Base-by-base conservation (phyloP, 2,329 filamentous ascomycete genomes). In the Apiospora phragmitis region DNA sequence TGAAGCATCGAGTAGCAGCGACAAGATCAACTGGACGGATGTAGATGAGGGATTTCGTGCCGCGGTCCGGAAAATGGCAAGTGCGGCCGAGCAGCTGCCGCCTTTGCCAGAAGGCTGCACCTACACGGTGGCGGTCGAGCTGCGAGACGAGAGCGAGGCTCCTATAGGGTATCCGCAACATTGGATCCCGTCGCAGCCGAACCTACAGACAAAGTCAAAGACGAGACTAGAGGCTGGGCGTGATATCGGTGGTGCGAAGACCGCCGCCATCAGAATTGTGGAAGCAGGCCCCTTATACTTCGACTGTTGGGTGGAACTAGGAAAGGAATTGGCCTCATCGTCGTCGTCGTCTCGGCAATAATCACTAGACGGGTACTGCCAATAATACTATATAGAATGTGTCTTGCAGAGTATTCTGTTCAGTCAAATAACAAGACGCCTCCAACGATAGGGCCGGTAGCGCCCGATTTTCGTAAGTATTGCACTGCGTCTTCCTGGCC, bases 121-220 rank as follows among this genome's bases (percentile, higher is more conserved):
- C 0, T 95, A 93, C 79, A 93, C 92, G 0, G 80, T 95, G n/a
- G 91, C 91, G 0, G 87, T 95, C 51, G 93, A 95, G 80, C 79
- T 95, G 73, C 88, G 88, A 49, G 88, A 92, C 29, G 85, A 90
- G 51, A 85, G 84, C 0, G 81, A 86, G 14, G 84, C 88, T 12
- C 90, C 89, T 0, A 89, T 91, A 72, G 86, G 85, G 85, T 85
- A 91, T 75, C 88, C 89, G 0, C 88, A 90, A 77, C 83, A 86
- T 43, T 91, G 89, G 89, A 86, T 91, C 35, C 87, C 89, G 0
- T 87, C 87, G 0, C 83, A 88, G 68, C 82, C 85, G 4, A 82
- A 82, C 55, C 78, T 85, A 21, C 85, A 87, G 72, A 80, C 82
- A 2, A 73, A 75, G n/a, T 79, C 79, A n/a, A 79, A 75, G 32